A percentile compares a stretch with the other conserved stretches of the same genome.
Evolutionary conservation across 1,284 basidiomycete genomes (phyloP).

Genomic region (Sutorius eximius): DNA sequence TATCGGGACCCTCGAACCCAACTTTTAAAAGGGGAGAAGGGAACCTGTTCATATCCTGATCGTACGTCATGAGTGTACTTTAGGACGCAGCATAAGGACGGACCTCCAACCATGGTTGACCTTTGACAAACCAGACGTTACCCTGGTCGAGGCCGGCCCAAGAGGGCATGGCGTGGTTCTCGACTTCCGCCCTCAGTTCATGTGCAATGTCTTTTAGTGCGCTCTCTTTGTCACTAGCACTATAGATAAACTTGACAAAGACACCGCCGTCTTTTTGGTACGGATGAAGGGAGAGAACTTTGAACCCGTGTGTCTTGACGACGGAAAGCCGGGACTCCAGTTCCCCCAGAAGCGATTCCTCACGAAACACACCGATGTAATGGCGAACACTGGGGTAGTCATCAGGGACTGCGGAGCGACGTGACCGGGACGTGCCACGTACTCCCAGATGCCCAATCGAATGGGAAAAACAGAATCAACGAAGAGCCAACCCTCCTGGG

Average conservation of each 20-base stretch:
- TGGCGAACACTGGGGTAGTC: slow-evolving; percentile 52
- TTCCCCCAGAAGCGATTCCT: slow-evolving; percentile 52
- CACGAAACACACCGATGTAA: slow-evolving; percentile 56
- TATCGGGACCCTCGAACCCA: slow-evolving; percentile 85
- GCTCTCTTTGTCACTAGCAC: slow-evolving; percentile 38
- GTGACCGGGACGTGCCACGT: slow-evolving; percentile 24
- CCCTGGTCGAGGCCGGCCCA: slow-evolving; percentile 59
- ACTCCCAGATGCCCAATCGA: slow-evolving; percentile 53
- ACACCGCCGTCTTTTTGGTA: slow-evolving; percentile 83
- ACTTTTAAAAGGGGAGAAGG: slow-evolving; percentile 73
- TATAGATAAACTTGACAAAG: slow-evolving; percentile 79
- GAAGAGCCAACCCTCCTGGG: slow-evolving; percentile 47
- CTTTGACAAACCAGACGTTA: slow-evolving; percentile 77
- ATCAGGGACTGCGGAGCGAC: slow-evolving; percentile 6
- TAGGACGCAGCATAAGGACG: slow-evolving; percentile 15
- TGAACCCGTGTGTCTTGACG: slow-evolving; percentile 56
- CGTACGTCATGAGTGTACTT: slow-evolving; percentile 4
- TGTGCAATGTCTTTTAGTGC: slow-evolving; percentile 52
- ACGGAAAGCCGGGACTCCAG: slow-evolving; percentile 50
- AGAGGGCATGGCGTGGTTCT: slow-evolving; percentile 56
- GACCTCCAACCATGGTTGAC: slow-evolving; percentile 83
- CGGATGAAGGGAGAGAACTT: slow-evolving; percentile 57
- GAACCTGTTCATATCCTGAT: slow-evolving; percentile 85
- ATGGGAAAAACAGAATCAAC: slow-evolving; percentile 61
- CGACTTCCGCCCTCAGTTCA: slow-evolving; percentile 43